Evolutionary conservation across 2,329 filamentous ascomycete species (phyloP).

Genomic region (Magnaporthiopsis incrustans): DNA sequence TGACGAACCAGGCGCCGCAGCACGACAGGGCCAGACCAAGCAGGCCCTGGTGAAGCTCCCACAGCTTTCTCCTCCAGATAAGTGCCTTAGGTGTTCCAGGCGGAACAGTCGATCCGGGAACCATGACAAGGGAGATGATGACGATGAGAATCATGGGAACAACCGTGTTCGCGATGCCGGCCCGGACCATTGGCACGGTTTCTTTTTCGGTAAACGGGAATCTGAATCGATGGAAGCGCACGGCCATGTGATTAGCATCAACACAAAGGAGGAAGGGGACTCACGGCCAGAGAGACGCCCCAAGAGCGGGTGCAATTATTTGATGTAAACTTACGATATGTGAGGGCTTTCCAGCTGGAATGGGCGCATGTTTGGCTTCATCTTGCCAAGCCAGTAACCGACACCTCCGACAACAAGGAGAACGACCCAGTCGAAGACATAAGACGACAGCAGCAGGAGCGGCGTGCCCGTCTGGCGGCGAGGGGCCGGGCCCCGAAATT

Average conservation of each 20-base stretch:
- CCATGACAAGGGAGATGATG: slow-evolving; percentile 58
- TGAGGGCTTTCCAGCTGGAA: slow-evolving; percentile 67
- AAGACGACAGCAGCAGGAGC: slow-evolving; percentile 49
- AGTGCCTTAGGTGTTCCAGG: slow-evolving; percentile 53
- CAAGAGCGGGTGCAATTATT: background rate
- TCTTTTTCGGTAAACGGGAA: slow-evolving; percentile 66
- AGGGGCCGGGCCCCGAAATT: background rate
- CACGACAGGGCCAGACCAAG: slow-evolving; percentile 71
- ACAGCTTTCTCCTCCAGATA: slow-evolving; percentile 75
- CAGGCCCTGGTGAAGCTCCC: slow-evolving; percentile 84
- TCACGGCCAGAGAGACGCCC: background rate
- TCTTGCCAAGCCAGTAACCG: slow-evolving; percentile 48
- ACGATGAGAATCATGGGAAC: slow-evolving; percentile 62
- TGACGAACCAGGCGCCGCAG: slow-evolving; percentile 68
- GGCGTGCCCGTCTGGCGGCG: slow-evolving; percentile 17
- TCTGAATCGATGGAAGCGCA: slow-evolving; percentile 24
- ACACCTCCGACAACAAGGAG: slow-evolving; percentile 52
- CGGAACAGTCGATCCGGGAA: slow-evolving; percentile 63
- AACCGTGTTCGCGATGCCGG: slow-evolving; percentile 55
- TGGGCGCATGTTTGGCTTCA: slow-evolving; percentile 58
- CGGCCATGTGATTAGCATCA: background rate
- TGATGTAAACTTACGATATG: slow-evolving; percentile 52
- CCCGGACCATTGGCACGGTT: slow-evolving; percentile 59
- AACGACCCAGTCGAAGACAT: slow-evolving; percentile 67
- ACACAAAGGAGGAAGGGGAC: background rate